Evolutionary conservation across 768 basidiomycete genomes (phyloP).

Genomic region (Amanita exitialis): DNA sequence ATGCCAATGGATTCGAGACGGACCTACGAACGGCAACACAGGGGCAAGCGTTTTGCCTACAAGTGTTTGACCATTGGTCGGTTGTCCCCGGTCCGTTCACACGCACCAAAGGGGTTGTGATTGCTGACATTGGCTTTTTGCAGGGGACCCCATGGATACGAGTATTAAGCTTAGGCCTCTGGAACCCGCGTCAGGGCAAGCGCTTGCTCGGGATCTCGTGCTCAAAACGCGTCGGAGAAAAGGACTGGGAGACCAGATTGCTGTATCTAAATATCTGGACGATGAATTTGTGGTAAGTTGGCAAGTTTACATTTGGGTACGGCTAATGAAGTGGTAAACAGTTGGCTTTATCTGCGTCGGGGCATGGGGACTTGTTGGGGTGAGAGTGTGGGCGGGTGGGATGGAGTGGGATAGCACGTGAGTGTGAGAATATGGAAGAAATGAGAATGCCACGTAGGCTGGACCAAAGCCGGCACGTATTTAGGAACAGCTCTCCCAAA

Average conservation of each 20-base stretch:
- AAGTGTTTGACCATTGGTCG: conserved; percentile 98
- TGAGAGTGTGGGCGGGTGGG: conserved; percentile 13
- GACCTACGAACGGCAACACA: conserved; percentile 96
- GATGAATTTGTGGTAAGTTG: conserved; percentile 86
- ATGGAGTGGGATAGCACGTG: conserved; percentile 22
- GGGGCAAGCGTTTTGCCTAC: conserved; percentile 97
- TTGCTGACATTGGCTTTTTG: not conserved
- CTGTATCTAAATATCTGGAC: conserved; percentile 94
- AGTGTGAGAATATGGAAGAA: conserved; percentile 23
- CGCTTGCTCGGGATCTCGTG: conserved; percentile 88
- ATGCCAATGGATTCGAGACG: conserved; percentile 98
- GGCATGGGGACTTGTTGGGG: conserved; percentile 89
- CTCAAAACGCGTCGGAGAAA: conserved; percentile 95
- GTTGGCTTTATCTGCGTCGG: conserved; percentile 91
- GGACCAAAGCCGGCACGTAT: conserved; percentile 17
- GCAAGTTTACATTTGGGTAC: not conserved
- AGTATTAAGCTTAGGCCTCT: conserved; percentile 92
- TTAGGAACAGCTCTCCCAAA: conserved; percentile 20
- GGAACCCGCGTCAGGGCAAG: conserved; percentile 95
- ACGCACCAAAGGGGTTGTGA: conserved; percentile 2
- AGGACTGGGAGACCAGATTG: conserved; percentile 93
- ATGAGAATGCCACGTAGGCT: conserved; percentile 34
- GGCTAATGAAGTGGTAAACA: conserved; percentile 20
- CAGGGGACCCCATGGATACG: conserved; percentile 96
- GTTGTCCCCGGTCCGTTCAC: conserved; percentile 80